Evolutionary conservation across 23 red algal genomes (phyloP), one percentile per base, ranked within the genome.

Genomic region (Rhodosorus marinus): DNA sequence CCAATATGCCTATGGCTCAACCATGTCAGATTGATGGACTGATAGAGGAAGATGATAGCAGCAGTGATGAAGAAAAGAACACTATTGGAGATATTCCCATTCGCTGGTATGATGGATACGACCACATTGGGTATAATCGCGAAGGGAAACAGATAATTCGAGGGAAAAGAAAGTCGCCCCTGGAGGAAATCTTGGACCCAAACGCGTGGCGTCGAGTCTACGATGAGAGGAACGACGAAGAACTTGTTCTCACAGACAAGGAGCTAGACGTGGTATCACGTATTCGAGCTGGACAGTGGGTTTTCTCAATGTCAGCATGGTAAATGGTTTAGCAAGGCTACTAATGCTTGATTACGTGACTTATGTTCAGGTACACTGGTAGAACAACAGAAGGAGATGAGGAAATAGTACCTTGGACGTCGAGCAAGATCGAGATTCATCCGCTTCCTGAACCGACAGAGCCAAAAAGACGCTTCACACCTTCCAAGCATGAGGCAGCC

Each of bases 101-200:
- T 53, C 64, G 74, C 6, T 94, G 87, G 87, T 94, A 94, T 64
- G 73, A 94, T 26, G 77, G 73, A 2, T 76, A 60, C 52, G 77
- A 82, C 28, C 87, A 94, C 67, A 78, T 94, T 76, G 87, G 87
- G 26, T 94, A 94, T 34, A 54, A 53, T 38, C 45, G 49, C 4
- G 70, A 56, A 5, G 87, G 87, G 25, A 51, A 31, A 25, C 67
- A 54, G 22, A 55, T 94, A 26, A 28, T 72, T 19, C 66, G 66
- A 1, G 8, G n/a, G 32, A 61, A 57, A 1, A 66, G 57, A 35
- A 59, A 55, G 7, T 60, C 54, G 2, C 66, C 72, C 3, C 70
- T 79, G 1, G 64, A 55, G 20, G 33, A 25, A 26, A 26, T 32
- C 31, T 62, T 51, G 8, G 87, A 79, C 43, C 64, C 72, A 3